Conservation (phyloP, 2,329 filamentous ascomycete species). For the Aspergillus tanneri region DNA sequence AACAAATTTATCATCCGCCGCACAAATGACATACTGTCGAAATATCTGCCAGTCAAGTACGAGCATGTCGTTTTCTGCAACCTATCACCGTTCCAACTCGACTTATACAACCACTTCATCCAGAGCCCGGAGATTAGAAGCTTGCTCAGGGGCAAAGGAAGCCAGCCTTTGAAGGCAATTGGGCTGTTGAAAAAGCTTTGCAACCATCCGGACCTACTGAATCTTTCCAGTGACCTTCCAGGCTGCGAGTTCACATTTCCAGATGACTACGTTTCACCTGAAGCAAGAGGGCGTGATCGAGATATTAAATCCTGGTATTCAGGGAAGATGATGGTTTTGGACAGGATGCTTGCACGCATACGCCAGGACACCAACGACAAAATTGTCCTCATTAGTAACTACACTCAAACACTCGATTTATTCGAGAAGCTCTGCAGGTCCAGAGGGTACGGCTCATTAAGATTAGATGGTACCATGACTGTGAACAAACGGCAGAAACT, state of each 20-base stretch:
- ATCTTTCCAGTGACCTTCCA: conserved; percentile 77
- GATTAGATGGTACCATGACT: conserved; percentile 96
- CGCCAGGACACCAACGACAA: conserved; percentile 97
- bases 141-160: conserved; percentile 86
- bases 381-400: conserved; percentile 98
- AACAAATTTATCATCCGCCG: conserved; percentile 98
- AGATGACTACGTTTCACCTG: conserved; percentile 83
- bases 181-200: conserved; percentile 96
- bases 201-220: conserved; percentile 92
- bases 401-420: conserved; percentile 91
- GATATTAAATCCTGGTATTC: conserved; percentile 96
- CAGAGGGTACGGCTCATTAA: conserved; percentile 78
- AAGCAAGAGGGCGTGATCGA: conserved; percentile 80
- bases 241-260: conserved; percentile 81
- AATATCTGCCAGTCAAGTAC: conserved; percentile 97
- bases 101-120: conserved; percentile 96
- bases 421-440: conserved; percentile 88
- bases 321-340: conserved; percentile 97
- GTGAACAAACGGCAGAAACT: conserved; percentile 96
- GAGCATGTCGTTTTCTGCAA: conserved; percentile 99
- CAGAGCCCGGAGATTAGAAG: conserved; percentile 92
- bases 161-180: conserved; percentile 94
- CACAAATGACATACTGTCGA: conserved; percentile 96
- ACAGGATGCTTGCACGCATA: conserved; percentile 94
- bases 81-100: conserved; percentile 85